Percentiles rank a stretch among this genome's conserved stretches.
Evolutionary conservation across 2,329 filamentous ascomycete species (phyloP).

Genomic region (Penicillium aurantiogriseum): DNA sequence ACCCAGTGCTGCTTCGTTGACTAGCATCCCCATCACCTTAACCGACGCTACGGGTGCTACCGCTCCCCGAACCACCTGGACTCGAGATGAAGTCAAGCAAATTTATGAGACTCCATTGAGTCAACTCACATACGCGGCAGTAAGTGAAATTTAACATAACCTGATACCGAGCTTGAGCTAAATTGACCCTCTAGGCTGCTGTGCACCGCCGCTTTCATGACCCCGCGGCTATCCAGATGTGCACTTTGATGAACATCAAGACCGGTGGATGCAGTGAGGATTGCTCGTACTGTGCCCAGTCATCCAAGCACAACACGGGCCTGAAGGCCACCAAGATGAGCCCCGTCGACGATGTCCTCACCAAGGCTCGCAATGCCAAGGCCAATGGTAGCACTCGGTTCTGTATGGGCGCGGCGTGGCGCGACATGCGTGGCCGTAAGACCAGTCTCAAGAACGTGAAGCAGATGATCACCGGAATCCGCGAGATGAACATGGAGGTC

Average conservation of each 20-base stretch:
- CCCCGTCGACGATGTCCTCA: constrained; percentile 75
- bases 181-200: constrained; percentile 55
- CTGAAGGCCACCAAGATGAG: constrained; percentile 77
- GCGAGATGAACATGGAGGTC: constrained; percentile 79
- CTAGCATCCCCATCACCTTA: constrained; percentile 33
- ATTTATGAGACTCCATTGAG: constrained; percentile 81
- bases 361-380: constrained; percentile 72
- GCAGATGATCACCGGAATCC: constrained; percentile 79
- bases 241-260: constrained; percentile 96
- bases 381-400: constrained; percentile 85
- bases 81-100: constrained; percentile 73
- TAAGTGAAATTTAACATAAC: constrained; percentile 44
- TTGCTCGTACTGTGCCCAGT: constrained; percentile 90
- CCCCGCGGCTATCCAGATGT: constrained; percentile 81
- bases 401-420: constrained; percentile 93
- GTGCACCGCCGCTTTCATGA: constrained; percentile 84
- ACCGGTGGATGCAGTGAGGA: constrained; percentile 90
- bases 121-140: constrained; percentile 72
- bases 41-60: constrained; percentile 39
- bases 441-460: constrained; percentile 79
- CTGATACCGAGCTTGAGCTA: constrained; percentile 2
- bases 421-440: constrained; percentile 89
- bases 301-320: constrained; percentile 74
- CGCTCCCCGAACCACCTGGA: constrained; percentile 70
- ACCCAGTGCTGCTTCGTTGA: constrained; percentile 31